Percentiles rank a stretch among this genome's conserved stretches.
These are phyloP conservation scores for Saussurea involucrata DNA, from an alignment of 129 eudicot species.

Conservation along the genomic window DNA sequence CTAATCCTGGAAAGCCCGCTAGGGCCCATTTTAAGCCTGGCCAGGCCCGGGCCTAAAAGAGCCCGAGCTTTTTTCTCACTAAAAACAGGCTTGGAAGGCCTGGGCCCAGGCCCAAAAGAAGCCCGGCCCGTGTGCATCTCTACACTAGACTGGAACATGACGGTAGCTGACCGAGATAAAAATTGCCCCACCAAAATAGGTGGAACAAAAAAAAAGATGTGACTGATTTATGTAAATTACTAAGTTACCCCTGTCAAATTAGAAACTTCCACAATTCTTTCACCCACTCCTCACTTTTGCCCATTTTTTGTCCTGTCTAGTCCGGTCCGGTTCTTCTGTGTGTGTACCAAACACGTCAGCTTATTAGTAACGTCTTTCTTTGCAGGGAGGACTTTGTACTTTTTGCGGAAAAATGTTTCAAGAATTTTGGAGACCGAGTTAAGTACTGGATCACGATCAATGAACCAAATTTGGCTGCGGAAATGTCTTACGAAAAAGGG, in stretches of 20 bases:
- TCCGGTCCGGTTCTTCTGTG: too few species aligned
- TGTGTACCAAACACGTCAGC: background rate
- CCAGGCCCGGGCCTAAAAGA: background rate
- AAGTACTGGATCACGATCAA: constrained; percentile 81
- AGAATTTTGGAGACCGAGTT: constrained; percentile 76
- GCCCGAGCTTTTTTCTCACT: too few species aligned
- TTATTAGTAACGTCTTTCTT: constrained; percentile 9
- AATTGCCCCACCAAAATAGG: background rate
- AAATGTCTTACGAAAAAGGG: constrained; percentile 39
- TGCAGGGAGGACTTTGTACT: constrained; percentile 75
- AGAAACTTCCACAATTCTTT: background rate
- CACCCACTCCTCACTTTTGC: background rate
- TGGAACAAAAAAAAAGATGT: background rate
- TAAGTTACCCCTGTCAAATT: background rate
- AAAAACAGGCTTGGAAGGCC: background rate
- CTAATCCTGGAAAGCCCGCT: background rate
- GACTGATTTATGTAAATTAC: background rate
- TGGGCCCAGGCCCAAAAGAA: background rate
- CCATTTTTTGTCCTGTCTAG: background rate
- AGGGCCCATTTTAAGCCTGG: background rate
- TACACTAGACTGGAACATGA: too few species aligned
- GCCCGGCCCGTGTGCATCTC: too few species aligned
- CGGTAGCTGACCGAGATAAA: too few species aligned
- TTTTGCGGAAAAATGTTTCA: constrained; percentile 73
- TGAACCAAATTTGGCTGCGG: constrained; percentile 60